Conservation (phyloP, 495 filamentous ascomycete species). For the Penicillium desertorum region DNA sequence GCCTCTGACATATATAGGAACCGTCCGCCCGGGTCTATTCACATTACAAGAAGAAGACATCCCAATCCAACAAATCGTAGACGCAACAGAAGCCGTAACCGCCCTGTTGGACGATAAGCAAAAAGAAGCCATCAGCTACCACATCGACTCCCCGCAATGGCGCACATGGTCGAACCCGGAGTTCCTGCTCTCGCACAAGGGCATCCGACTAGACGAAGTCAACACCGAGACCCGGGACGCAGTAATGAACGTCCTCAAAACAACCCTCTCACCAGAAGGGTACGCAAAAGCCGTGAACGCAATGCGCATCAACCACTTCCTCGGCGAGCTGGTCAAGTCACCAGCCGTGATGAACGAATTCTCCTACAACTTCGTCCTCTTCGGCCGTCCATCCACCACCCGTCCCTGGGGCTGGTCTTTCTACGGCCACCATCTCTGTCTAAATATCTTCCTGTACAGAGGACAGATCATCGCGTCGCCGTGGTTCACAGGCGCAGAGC, state of each 20-base stretch:
- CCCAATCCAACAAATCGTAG: slow-evolving; percentile 55
- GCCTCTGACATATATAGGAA: slow-evolving; percentile 36
- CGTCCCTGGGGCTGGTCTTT: slow-evolving; percentile 70
- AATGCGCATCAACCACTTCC: slow-evolving; percentile 77
- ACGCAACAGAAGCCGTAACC: slow-evolving; percentile 46
- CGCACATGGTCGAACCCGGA: slow-evolving; percentile 76
- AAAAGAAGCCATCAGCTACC: slow-evolving; percentile 47
- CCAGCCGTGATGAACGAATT: slow-evolving; percentile 66
- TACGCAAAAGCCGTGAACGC: slow-evolving; percentile 67
- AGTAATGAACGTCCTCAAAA: slow-evolving; percentile 53
- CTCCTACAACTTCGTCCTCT: slow-evolving; percentile 73
- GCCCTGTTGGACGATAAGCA: slow-evolving; percentile 48
- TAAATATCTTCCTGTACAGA: slow-evolving; percentile 62
- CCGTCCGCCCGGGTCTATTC: slow-evolving; percentile 57
- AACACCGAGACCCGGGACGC: slow-evolving; percentile 39
- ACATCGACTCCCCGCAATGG: slow-evolving; percentile 71
- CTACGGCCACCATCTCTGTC: slow-evolving; percentile 75
- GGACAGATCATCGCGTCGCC: slow-evolving; percentile 63
- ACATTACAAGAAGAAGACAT: slow-evolving; percentile 59
- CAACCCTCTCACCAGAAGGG: slow-evolving; percentile 63
- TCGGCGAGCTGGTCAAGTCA: slow-evolving; percentile 64
- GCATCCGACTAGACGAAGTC: slow-evolving; percentile 64
- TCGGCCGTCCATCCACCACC: slow-evolving; percentile 50
- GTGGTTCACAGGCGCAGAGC: slow-evolving; percentile 76
- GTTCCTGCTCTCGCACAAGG: slow-evolving; percentile 61